Base-by-base conservation (phyloP, 805 yeast genomes). In the Kregervanrija delftensis region DNA sequence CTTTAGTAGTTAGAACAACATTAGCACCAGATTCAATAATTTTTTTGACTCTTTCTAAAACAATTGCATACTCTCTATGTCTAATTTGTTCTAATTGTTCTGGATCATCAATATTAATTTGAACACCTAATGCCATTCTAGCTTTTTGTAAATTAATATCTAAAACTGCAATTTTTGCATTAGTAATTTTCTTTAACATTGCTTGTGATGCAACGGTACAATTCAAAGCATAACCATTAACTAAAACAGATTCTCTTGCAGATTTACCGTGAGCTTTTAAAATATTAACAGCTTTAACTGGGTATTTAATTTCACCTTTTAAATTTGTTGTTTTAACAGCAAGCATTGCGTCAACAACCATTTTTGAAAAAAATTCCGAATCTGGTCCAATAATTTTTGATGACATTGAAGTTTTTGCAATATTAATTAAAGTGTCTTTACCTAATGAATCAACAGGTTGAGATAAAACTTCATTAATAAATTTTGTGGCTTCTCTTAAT, bases 171-270 rank as follows among this genome's bases (percentile, higher is more conserved):
- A 89, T 86, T 55, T 81, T 82, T 40, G 96, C 95, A 52, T 75
- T 71, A 11, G 67, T 65, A 39, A 89, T 70, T 42, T 74, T 71
- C 58, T 84, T 87, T 50, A 79, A 73, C 98, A 93, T 95, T 13
- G 97, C 97, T 67, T 91, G 97, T 11, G 96, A 86, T 1, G 97
- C 99, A 47, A 93, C 86, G 0, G 98, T 91, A 71, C 97, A 90
- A 69, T 93, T 93, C 52, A 93, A 72, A 1, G 99, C 99, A 62
- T 95, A 93, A 17, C 99, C 99, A 59, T 87, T 75, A 33, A 95
- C 87, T 41, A 93, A 71, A 46, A 86, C 68, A 30, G 96, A 86
- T 69, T 93, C 99, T 3, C 71, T 73, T 1, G 96, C 76, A 5
- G 96, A 86, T 63, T 89, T 89, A 53, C 99, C 99, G 60, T 91